Conservation (phyloP, 805 yeast genomes). For the Wickerhamomyces rabaulensis region DNA sequence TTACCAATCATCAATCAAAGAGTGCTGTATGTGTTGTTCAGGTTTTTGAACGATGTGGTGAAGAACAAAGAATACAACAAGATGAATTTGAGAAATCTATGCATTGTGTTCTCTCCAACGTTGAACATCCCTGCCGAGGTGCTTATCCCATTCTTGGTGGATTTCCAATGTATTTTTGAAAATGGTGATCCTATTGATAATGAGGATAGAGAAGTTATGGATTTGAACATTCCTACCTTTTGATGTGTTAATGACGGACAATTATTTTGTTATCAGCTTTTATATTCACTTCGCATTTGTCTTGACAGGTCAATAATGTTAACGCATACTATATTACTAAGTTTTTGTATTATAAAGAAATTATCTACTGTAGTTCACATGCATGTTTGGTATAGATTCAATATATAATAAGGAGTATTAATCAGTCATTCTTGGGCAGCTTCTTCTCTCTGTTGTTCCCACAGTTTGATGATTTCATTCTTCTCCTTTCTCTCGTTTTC, state of each 20-base stretch:
- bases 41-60: slow-evolving; percentile 60
- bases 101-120: slow-evolving; percentile 82
- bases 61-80: slow-evolving; percentile 59
- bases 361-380: neutral
- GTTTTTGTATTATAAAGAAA: neutral
- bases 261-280: neutral
- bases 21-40: slow-evolving; percentile 59
- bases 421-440: slow-evolving; percentile 1
- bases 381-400: neutral
- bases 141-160: slow-evolving; percentile 53
- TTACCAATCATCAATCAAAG: slow-evolving; percentile 55
- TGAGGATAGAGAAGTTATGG: slow-evolving; percentile 42
- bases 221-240: slow-evolving; percentile 44
- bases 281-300: neutral
- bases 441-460: slow-evolving; percentile 30
- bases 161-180: slow-evolving; percentile 58
- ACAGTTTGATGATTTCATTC: slow-evolving; percentile 47
- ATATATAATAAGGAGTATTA: neutral
- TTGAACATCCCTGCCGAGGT: slow-evolving; percentile 61
- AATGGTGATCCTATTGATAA: slow-evolving; percentile 37
- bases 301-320: neutral
- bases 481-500: slow-evolving; percentile 53
- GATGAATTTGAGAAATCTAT: slow-evolving; percentile 77
- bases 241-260: slow-evolving; percentile 1
- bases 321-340: neutral